Percentiles rank a stretch among this genome's conserved stretches.
Conservation (phyloP, 1,139 yeast genomes). For the Geotrichum armillariae region DNA sequence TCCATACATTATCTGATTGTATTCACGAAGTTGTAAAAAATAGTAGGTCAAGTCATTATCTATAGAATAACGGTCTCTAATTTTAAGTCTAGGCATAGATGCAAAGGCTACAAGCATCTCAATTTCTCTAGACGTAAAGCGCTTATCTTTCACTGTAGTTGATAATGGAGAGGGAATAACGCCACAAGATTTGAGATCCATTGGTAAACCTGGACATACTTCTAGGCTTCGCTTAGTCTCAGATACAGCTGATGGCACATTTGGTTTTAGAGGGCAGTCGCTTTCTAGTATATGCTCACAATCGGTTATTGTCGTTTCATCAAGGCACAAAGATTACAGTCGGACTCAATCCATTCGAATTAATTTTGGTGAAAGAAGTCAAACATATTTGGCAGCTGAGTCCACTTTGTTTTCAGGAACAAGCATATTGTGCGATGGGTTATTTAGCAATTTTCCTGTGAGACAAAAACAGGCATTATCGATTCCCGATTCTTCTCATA, state of each 20-base stretch:
- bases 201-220: conserved; percentile 40
- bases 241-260: conserved; percentile 36
- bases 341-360: conserved; percentile 38
- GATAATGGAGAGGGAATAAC: conserved; percentile 59
- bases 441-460: conserved; percentile 61
- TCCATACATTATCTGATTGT: conserved; percentile 25
- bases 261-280: conserved; percentile 42
- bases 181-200: conserved; percentile 50
- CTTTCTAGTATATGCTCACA: conserved; percentile 31
- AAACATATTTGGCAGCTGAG: conserved; percentile 17
- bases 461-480: conserved; percentile 44
- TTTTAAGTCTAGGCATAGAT: conserved; percentile 41
- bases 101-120: conserved; percentile 49
- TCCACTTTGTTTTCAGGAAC: conserved; percentile 50
- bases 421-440: conserved; percentile 45
- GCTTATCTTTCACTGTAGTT: conserved; percentile 45
- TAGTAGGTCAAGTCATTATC: conserved; percentile 22
- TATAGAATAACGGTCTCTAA: not conserved
- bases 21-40: conserved; percentile 34
- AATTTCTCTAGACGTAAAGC: conserved; percentile 44
- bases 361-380: conserved; percentile 21
- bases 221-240: conserved; percentile 45
- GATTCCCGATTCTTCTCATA: conserved; percentile 32
- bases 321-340: conserved; percentile 41
- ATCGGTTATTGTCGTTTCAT: conserved; percentile 33